Evolutionary conservation across 495 filamentous ascomycete genomes (phyloP), one percentile per base, ranked within the genome.

Genomic region (Podospora bellae-mahoneyi): DNA sequence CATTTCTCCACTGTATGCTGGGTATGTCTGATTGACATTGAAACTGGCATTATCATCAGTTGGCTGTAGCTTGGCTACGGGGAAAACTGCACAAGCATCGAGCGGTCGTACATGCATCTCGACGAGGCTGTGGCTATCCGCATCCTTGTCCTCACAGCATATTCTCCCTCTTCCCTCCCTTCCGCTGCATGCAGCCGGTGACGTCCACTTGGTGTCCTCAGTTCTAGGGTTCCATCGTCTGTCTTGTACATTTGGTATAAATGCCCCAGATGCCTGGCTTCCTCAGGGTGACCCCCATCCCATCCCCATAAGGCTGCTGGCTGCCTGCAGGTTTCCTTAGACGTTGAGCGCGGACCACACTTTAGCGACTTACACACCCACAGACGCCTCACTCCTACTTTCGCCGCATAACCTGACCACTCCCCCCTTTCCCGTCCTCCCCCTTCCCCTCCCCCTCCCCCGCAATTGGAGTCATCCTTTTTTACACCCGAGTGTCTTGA

Each of bases 101-200:
- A 23, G 1, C 23, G 44, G 39, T 53, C 48, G 32, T 27, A 34
- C 18, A 54, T 54, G 64, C 65, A 62, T 39, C 56, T 60, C 28
- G 34, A 30, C 64, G 32, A 66, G 68, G 68, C 68, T 66, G 68
- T 64, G 68, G 64, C 68, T 61, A 16, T 48, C 60, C 26, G 15
- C 15, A 18, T 30, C 18, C 34, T 19, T 34, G 15, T 39, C 58
- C 59, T 59, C 44, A 53, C 62, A 10, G 19, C 32, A 19, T 18
- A 27, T 18, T 62, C 27, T 60, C 32, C 20, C 16, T 63, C 62
- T 67, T 54, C 28, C 48, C 59, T 59, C 27, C 34, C 54, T 58
- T 48, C 18, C 30, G 30, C 23, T 39, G 48, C 39, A 48, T 48
- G 58, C 28, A 34, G 34, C 60, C 64, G 68, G 64, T 66, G 68